These are phyloP conservation scores for Camelina hispida DNA, from an alignment of 345 rosid genomes.

Conservation along the genomic window DNA sequence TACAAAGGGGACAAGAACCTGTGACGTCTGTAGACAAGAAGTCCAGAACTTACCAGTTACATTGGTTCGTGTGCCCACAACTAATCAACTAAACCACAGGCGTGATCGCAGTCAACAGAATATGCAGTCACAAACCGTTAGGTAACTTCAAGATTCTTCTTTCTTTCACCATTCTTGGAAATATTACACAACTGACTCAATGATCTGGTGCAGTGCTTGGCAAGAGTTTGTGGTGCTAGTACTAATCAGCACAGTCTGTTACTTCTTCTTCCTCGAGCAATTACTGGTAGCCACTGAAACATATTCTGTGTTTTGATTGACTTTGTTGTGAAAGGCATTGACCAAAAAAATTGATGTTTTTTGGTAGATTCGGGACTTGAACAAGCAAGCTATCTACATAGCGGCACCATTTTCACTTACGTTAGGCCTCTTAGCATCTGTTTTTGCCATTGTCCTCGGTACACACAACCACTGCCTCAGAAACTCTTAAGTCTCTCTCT, in stretches of 20 bases:
- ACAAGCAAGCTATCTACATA: conserved; percentile 65
- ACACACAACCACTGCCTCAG: conserved; percentile 34
- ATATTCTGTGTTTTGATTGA: conserved; percentile 3
- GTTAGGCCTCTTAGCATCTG: conserved; percentile 74
- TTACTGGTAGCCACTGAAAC: conserved; percentile 60
- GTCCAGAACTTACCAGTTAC: conserved; percentile 91
- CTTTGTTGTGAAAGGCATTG: neutral
- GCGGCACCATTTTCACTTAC: conserved; percentile 88
- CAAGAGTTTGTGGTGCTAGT: conserved; percentile 98
- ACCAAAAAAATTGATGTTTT: neutral
- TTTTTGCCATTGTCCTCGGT: conserved; percentile 79
- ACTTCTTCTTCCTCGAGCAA: conserved; percentile 98
- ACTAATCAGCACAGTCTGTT: conserved; percentile 86
- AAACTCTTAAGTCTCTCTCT: neutral
- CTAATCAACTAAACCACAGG: conserved; percentile 51
- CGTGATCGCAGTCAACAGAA: conserved; percentile 59
- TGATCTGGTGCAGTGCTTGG: conserved; percentile 78
- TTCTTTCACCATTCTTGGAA: conserved; percentile 19
- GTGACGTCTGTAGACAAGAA: conserved; percentile 89
- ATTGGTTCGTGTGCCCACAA: conserved; percentile 61
- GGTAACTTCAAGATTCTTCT: conserved; percentile 50
- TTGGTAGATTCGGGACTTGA: conserved; percentile 69
- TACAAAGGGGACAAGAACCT: conserved; percentile 79
- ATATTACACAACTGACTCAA: conserved; percentile 23
- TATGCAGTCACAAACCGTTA: conserved; percentile 54